A percentile compares a stretch with the other conserved stretches of the same genome.
phyloP scores from a whole-genome alignment of 2,329 filamentous ascomycete species.

The Colletotrichum euphorbiae region DNA sequence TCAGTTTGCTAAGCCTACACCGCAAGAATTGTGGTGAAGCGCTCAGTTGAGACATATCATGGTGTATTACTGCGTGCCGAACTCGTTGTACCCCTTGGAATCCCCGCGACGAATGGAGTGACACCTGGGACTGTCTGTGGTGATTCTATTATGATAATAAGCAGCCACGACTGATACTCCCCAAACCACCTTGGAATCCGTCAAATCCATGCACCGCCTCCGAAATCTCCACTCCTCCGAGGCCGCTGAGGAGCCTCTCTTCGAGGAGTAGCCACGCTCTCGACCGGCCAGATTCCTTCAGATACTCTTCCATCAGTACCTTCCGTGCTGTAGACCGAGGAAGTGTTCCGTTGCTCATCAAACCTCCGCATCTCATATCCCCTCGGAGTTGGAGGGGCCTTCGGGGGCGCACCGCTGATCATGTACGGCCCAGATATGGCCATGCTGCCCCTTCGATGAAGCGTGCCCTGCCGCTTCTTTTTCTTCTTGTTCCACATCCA shows the following conservation, averaged over 20 bases:
- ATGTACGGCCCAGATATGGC: background rate
- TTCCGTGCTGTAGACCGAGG: background rate
- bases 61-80: too few species aligned
- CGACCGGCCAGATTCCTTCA: background rate
- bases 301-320: background rate
- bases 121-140: too few species aligned
- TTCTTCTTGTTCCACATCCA: conserved; percentile 11
- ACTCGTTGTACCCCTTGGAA: too few species aligned
- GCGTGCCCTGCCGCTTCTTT: background rate
- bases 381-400: background rate
- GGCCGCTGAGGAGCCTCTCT: background rate
- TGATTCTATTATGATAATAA: too few species aligned
- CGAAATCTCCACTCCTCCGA: conserved; percentile 2
- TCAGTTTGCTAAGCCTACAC: too few species aligned
- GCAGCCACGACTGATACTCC: too few species aligned
- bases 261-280: background rate
- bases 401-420: background rate
- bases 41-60: too few species aligned
- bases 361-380: background rate
- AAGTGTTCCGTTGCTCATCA: background rate
- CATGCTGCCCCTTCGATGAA: background rate
- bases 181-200: background rate
- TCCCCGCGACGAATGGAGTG: too few species aligned
- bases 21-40: too few species aligned
- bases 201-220: background rate